Conservation (phyloP, 768 basidiomycete species). For the Termitomyces eurrhizus region DNA sequence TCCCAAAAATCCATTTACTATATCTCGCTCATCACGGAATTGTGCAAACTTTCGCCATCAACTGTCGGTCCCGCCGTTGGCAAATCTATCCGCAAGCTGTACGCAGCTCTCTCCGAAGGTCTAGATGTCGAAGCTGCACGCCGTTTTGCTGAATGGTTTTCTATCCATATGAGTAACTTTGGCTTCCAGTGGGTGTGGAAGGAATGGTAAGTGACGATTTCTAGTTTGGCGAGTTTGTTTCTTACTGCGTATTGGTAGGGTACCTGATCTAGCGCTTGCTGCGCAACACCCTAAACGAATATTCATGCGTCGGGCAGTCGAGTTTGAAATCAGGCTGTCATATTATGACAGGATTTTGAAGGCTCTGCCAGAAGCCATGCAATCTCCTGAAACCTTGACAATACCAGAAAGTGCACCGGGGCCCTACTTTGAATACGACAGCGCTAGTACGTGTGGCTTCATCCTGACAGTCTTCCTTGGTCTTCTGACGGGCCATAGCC, state of each 20-base stretch:
- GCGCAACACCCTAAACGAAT: constrained; percentile 80
- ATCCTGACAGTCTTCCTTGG: not conserved
- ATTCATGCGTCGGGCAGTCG: constrained; percentile 84
- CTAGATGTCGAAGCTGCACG: constrained; percentile 82
- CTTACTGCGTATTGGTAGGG: constrained; percentile 43
- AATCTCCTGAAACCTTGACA: constrained; percentile 54
- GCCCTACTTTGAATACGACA: constrained; percentile 81
- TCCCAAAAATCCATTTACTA: constrained; percentile 82
- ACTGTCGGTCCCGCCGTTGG: constrained; percentile 97
- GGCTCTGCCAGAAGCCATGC: constrained; percentile 82
- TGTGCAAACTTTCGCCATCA: constrained; percentile 90
- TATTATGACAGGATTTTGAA: constrained; percentile 92
- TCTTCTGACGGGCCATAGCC: constrained; percentile 35
- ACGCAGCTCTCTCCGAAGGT: constrained; percentile 73
- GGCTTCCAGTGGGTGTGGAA: constrained; percentile 99
- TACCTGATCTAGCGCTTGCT: constrained; percentile 74
- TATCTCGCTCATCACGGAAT: constrained; percentile 82
- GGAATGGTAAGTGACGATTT: constrained; percentile 72
- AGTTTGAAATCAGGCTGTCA: constrained; percentile 86
- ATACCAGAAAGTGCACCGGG: constrained; percentile 73
- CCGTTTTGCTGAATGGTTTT: constrained; percentile 92
- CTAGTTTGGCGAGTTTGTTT: no score
- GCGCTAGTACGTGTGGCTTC: constrained; percentile 48
- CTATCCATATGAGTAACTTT: constrained; percentile 96
- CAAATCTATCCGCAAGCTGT: constrained; percentile 89